These are phyloP conservation scores for Starmerella floricola DNA, from an alignment of 805 yeast species.

Conservation along the genomic window DNA sequence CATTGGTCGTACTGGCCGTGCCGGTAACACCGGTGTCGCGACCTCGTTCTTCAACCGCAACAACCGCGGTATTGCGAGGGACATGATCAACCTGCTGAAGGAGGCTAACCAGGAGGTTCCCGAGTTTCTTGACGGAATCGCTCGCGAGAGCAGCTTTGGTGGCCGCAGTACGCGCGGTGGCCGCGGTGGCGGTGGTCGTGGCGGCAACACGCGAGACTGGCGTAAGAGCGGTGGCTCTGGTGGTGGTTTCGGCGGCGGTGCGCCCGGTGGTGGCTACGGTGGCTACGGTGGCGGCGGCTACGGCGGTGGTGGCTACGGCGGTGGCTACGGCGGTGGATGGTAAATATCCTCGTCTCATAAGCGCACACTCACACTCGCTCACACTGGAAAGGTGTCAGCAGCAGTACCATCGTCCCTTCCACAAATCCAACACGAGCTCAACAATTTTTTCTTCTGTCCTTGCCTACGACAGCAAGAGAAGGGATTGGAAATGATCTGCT, in stretches of 20 bases:
- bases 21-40: conserved; percentile 98
- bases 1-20: conserved; percentile 99
- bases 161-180: conserved; percentile 45
- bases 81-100: conserved; percentile 67
- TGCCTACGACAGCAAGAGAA: no score
- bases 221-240: conserved; percentile 24
- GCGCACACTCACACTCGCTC: no score
- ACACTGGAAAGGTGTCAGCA: no score
- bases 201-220: conserved; percentile 27
- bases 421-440: no score
- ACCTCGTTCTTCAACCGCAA: conserved; percentile 97
- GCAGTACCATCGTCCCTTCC: no score
- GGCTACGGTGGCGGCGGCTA: conserved; percentile 26
- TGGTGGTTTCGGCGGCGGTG: conserved; percentile 24
- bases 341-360: not conserved
- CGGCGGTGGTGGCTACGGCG: conserved; percentile 24
- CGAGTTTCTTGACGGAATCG: conserved; percentile 63
- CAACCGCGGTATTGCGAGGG: conserved; percentile 80
- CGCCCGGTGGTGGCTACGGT: conserved; percentile 23
- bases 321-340: conserved; percentile 4
- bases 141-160: conserved; percentile 58
- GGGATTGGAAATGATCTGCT: no score
- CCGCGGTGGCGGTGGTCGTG: conserved; percentile 39
- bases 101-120: conserved; percentile 99
- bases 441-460: no score